A percentile compares a stretch with the other conserved stretches of the same genome.
Conservation (phyloP, 2,329 filamentous ascomycete species). For the Ceratocystis lukuohia region DNA sequence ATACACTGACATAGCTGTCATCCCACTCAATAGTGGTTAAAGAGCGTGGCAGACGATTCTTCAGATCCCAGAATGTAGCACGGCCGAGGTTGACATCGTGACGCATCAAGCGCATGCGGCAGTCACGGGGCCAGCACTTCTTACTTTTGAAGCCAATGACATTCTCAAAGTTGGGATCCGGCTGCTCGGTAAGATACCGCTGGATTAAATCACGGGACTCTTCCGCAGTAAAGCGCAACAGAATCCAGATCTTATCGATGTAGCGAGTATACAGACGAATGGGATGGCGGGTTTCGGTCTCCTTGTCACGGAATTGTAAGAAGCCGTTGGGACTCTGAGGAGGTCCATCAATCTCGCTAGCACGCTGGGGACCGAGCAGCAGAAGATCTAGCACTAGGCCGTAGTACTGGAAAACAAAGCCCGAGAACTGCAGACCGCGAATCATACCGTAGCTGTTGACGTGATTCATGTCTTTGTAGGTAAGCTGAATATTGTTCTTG, state of each 20-base stretch:
- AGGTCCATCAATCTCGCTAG: conserved; percentile 93
- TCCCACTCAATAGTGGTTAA: conserved; percentile 99
- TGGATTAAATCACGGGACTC: conserved; percentile 94
- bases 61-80: conserved; percentile 97
- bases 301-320: conserved; percentile 85
- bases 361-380: conserved; percentile 80
- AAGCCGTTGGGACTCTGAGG: conserved; percentile 94
- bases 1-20: conserved; percentile 94
- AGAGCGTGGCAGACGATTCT: conserved; percentile 87
- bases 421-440: conserved; percentile 91
- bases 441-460: conserved; percentile 99
- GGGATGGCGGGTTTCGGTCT: conserved; percentile 83
- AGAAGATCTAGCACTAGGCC: conserved; percentile 88
- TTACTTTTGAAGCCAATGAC: conserved; percentile 99
- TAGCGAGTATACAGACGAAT: conserved; percentile 97
- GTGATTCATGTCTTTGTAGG: conserved; percentile 99
- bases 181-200: conserved; percentile 93
- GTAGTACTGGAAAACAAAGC: conserved; percentile 98
- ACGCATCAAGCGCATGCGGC: conserved; percentile 93
- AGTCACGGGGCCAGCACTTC: conserved; percentile 98
- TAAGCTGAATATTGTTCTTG: conserved; percentile 98
- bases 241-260: conserved; percentile 97
- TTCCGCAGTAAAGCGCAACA: conserved; percentile 83
- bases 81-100: conserved; percentile 96
- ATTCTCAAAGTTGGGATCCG: conserved; percentile 97